Percentiles rank a stretch among this genome's conserved stretches.
Evolutionary conservation across 164 flowering plant genomes (phyloP).

Genomic region (Berberis vulgaris): DNA sequence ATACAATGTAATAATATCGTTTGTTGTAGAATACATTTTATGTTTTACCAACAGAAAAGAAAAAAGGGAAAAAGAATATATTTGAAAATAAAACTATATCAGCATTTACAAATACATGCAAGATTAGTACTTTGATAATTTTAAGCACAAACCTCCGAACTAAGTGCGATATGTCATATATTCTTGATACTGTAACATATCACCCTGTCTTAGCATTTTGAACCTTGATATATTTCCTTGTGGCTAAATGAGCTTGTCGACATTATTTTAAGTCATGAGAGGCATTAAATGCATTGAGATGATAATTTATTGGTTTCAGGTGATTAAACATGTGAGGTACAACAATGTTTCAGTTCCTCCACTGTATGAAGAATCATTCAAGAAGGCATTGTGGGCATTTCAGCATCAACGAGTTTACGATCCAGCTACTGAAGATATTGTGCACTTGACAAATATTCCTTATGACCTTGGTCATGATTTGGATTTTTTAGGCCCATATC

Average conservation of each 20-base stretch:
- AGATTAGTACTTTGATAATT: too few relatives aligned
- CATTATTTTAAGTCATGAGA: neutral
- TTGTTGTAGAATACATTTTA: too few relatives aligned
- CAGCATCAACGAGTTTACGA: conserved; percentile 92
- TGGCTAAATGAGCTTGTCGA: too few relatives aligned
- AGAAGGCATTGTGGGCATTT: conserved; percentile 83
- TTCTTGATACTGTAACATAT: too few relatives aligned
- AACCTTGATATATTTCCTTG: neutral
- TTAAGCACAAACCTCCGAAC: conserved; percentile 13
- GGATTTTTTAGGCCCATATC: conserved; percentile 99
- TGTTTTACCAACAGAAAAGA: too few relatives aligned
- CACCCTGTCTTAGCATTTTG: neutral
- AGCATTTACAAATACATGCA: too few relatives aligned
- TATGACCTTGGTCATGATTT: conserved; percentile 39
- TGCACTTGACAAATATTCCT: conserved; percentile 47
- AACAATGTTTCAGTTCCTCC: conserved; percentile 62
- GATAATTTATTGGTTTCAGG: conserved; percentile 37
- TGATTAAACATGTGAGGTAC: conserved; percentile 75
- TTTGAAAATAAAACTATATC: too few relatives aligned
- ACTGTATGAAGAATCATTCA: conserved; percentile 78
- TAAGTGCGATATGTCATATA: too few relatives aligned
- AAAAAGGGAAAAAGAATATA: too few relatives aligned
- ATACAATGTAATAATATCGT: too few relatives aligned
- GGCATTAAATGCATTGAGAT: neutral
- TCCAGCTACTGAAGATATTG: conserved; percentile 56